Evolutionary conservation across 768 basidiomycete genomes (phyloP).

Genomic region (Rossbeevera mucosa): DNA sequence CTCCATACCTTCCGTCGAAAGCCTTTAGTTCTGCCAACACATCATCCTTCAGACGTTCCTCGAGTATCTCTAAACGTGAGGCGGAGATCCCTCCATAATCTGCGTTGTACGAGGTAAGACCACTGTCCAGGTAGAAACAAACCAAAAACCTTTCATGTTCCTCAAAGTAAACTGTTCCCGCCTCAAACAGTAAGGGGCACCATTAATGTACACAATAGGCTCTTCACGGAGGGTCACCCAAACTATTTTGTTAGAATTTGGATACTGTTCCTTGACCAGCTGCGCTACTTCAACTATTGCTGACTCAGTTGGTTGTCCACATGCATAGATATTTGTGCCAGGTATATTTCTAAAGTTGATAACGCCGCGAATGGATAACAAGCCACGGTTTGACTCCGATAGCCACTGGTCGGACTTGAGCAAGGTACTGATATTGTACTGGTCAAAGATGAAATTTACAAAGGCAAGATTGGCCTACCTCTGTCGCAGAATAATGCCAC

Average conservation of each 20-base stretch:
- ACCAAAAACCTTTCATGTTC: conserved; percentile 80
- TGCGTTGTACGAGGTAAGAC: conserved; percentile 22
- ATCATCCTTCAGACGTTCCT: conserved; percentile 86
- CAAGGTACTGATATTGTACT: conserved; percentile 51
- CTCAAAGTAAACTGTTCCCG: conserved; percentile 81
- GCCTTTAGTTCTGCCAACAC: conserved; percentile 75
- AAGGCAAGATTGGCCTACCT: conserved; percentile 44
- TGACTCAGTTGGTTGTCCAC: conserved; percentile 86
- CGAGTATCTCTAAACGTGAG: conserved; percentile 81
- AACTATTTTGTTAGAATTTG: conserved; percentile 57
- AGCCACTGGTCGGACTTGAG: conserved; percentile 94
- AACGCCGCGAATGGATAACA: conserved; percentile 78
- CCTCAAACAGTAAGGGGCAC: conserved; percentile 84
- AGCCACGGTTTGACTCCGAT: conserved; percentile 61
- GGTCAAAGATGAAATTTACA: neutral
- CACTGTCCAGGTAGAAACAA: neutral
- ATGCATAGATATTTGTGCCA: conserved; percentile 77
- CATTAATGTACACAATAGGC: conserved; percentile 89
- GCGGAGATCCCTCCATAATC: conserved; percentile 96
- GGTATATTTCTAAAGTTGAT: conserved; percentile 90
- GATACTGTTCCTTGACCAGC: conserved; percentile 57
- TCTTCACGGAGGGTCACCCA: conserved; percentile 96
- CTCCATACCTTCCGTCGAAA: conserved; percentile 75
- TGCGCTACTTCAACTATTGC: conserved; percentile 79
- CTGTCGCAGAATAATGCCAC: conserved; percentile 90